These are phyloP conservation scores for Jimgerdemannia flammicorona DNA, from an alignment of 192 early-diverging fungal genomes.

Conservation along the genomic window DNA sequence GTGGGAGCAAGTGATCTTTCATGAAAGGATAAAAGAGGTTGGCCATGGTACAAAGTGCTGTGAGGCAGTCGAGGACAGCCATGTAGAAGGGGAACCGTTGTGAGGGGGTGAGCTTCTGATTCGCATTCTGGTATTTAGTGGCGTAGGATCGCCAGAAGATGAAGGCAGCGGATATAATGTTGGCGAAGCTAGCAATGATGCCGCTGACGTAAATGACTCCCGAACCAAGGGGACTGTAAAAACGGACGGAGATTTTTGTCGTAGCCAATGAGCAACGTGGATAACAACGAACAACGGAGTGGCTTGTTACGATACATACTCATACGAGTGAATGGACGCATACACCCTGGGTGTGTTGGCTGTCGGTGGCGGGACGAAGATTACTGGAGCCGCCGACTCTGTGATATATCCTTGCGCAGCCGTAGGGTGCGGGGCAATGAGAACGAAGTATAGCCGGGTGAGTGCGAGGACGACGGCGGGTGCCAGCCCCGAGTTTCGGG, in stretches of 20 bases:
- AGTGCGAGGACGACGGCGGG: neutral
- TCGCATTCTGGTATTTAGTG: neutral
- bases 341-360: neutral
- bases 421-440: neutral
- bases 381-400: neutral
- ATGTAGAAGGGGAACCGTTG: slow-evolving; percentile 21
- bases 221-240: slow-evolving; percentile 7
- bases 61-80: slow-evolving; percentile 7
- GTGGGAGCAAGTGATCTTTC: slow-evolving; percentile 5
- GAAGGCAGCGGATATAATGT: slow-evolving; percentile 2
- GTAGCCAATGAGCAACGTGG: neutral
- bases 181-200: slow-evolving; percentile 6
- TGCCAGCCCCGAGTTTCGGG: too few relatives aligned
- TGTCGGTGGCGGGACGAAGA: neutral
- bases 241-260: neutral
- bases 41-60: slow-evolving; percentile 1
- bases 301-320: neutral
- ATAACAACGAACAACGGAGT: neutral
- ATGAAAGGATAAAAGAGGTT: slow-evolving; percentile 13
- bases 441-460: neutral
- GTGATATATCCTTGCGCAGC: neutral
- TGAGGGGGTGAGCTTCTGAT: slow-evolving; percentile 2
- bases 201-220: slow-evolving; percentile 9
- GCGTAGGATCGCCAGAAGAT: neutral
- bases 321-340: neutral